Base-by-base conservation (phyloP, 164 flowering plant species). In the Dillenia turbinata region DNA sequence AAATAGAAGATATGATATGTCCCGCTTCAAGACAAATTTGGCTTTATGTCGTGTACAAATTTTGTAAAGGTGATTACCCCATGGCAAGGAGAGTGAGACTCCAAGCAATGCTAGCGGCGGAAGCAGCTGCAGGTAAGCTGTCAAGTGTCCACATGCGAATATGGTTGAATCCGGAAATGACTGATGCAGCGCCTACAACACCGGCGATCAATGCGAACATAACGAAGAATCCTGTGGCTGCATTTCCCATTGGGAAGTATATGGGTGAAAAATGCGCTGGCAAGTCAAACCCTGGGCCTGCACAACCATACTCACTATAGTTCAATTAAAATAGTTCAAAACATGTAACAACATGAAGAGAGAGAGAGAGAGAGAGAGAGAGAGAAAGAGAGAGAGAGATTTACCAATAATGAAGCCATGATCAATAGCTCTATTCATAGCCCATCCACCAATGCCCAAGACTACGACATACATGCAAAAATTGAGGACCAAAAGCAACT, bases 231-330 rank as follows among this genome's bases (percentile, higher is more conserved):
- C 90, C 90, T 8, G 90, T 85, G 40, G 86, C 88, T 0, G 86
- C 83, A 57, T 85, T 83, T 56, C 86, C 90, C 85, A 83, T 83
- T 0, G 90, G 90, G 63, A 83, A 86, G 71, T 74, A 77, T 49
- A 84, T 80, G 12, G 88, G 88, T 9, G 91, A 84, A 64, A 86
- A 84, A 67, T 84, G 86, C 10, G 85, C 86, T 12, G 91, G 87
- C 5, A 86, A 81, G 1, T 66, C 54, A 17, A 79, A 69, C 2
- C 66, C 88, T 40, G 85, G 78, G 9, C 84, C 91, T 86, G 83
- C 55, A 47, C 9, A 5, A 43, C 6, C 40, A 33, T 33, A 33
- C 7, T 43, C 9, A 22, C 9, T 22, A 9, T 26, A 56, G 44
- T n/a, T 10, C 2, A 9, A 14, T 43, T 58, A 58, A 10, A 13